Evolutionary conservation across 2,329 filamentous ascomycete species (phyloP).

Genomic region (Neonectria ditissima): DNA sequence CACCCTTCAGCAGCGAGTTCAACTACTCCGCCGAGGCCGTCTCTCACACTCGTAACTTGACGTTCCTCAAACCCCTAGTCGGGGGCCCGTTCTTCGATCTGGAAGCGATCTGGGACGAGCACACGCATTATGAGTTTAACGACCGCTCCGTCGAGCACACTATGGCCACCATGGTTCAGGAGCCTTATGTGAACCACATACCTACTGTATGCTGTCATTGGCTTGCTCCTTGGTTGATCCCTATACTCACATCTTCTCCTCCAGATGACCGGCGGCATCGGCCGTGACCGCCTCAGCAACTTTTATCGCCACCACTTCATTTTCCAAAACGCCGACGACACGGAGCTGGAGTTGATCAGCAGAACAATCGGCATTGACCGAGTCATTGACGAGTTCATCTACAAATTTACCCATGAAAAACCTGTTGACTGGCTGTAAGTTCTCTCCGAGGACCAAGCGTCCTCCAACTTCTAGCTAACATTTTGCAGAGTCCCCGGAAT

Average conservation of each 20-base stretch:
- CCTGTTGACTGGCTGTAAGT: conserved; percentile 77
- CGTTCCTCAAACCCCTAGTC: conserved; percentile 72
- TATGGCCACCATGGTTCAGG: conserved; percentile 84
- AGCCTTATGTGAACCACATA: conserved; percentile 84
- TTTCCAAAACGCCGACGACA: conserved; percentile 77
- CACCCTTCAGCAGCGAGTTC: conserved; percentile 64
- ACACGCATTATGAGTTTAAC: conserved; percentile 77
- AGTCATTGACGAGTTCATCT: conserved; percentile 78
- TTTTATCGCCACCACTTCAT: conserved; percentile 84
- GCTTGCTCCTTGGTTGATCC: accelerated
- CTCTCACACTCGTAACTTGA: conserved; percentile 73
- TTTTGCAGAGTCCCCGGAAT: conserved; percentile 61
- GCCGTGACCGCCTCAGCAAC: conserved; percentile 68
- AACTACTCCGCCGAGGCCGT: conserved; percentile 66
- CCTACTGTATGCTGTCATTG: conserved; percentile 65
- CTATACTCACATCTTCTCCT: not conserved
- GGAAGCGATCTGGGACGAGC: conserved; percentile 83
- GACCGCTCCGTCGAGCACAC: conserved; percentile 77
- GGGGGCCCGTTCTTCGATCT: conserved; percentile 78
- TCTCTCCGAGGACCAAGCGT: no score
- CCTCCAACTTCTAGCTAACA: not conserved
- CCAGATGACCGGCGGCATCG: conserved; percentile 75
- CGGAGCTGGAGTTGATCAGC: conserved; percentile 75
- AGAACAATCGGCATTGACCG: conserved; percentile 79
- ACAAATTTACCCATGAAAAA: conserved; percentile 71